Evolutionary conservation across 306 rosid species (phyloP).

Genomic region (Casuarina cunninghamiana): DNA sequence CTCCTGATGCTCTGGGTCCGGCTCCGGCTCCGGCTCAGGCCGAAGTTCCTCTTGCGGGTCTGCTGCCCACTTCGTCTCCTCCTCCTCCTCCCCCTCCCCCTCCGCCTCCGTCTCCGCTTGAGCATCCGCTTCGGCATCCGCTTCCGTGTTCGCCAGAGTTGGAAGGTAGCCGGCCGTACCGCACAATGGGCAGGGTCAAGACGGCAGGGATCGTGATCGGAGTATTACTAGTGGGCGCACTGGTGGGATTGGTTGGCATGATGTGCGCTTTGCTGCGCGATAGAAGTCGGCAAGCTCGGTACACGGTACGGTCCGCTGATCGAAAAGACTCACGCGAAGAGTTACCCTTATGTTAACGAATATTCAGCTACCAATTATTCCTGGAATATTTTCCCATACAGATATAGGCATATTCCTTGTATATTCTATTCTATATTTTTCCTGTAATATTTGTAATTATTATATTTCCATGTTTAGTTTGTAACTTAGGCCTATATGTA

Average conservation of each 20-base stretch:
- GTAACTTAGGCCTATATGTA: too few species aligned
- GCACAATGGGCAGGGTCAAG: constrained; percentile 48
- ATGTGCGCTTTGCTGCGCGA: constrained; percentile 71
- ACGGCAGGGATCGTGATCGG: constrained; percentile 72
- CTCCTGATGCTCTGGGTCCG: not conserved
- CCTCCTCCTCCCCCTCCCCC: constrained; percentile 37
- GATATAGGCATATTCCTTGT: too few species aligned
- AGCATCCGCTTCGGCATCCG: too few species aligned
- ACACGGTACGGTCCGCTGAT: constrained; percentile 18
- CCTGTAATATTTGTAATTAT: too few species aligned
- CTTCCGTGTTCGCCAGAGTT: constrained; percentile 10
- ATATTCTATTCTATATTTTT: too few species aligned
- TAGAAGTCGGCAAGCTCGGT: constrained; percentile 62
- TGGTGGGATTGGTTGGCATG: constrained; percentile 51
- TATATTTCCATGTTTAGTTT: too few species aligned
- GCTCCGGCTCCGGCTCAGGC: constrained; percentile 11
- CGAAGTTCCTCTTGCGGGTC: constrained; percentile 22
- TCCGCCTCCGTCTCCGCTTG: constrained; percentile 9
- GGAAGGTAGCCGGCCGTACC: constrained; percentile 34
- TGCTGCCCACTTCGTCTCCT: constrained; percentile 24
- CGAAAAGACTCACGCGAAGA: not conserved
- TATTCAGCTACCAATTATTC: too few species aligned
- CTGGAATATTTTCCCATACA: too few species aligned
- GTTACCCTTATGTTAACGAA: not conserved
- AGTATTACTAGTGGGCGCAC: constrained; percentile 45